Evolutionary conservation across 441 rosid genomes (phyloP), one percentile per base, ranked within the genome.

Genomic region (Erodium trifolium): DNA sequence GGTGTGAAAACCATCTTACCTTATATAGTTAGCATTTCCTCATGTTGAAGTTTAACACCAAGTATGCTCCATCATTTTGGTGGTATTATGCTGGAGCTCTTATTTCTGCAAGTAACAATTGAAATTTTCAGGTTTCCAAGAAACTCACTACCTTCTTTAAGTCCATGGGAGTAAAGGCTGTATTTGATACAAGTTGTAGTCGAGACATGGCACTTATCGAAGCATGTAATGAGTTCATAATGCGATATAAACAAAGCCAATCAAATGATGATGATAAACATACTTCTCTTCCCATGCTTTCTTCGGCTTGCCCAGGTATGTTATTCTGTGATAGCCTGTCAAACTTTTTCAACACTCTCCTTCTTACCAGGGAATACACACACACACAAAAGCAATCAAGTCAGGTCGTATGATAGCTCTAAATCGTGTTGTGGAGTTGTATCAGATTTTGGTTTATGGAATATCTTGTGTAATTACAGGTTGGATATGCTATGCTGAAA

Each of bases 401-500:
- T 51, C 37, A 14, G 63, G 11, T 8, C 29, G 17, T 17, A 59
- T 60, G 34, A 9, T 9, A 19, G 34, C 64, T 60, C 64, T 23
- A 10, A 60, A 23, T 19, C 7, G 31, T 10, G 35, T 19, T 19
- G 64, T 23, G n/a, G n/a, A 23, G 34, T 60, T 60, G 34, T 17
- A 57, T 10, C 27, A 57, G 9, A 7, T 5, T 16, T 18, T 57
- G 63, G 18, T 57, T 5, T 18, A 17, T 47, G 11, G 59, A 66
- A 65, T 1, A 4, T 76, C 51, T 70, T 78, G 18, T 72, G n/a
- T 71, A 35, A 71, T 80, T 68, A 39, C 85, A 94, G 96, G 97
- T 78, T 94, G 99, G 99, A 84, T 94, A 65, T 94, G 99, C 81
- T 91, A 91, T 78, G 99, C 97, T 70, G 99, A 94, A 74, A 94